Conservation (phyloP, 345 rosid species). For the Psidium friedrichsthalianum region DNA sequence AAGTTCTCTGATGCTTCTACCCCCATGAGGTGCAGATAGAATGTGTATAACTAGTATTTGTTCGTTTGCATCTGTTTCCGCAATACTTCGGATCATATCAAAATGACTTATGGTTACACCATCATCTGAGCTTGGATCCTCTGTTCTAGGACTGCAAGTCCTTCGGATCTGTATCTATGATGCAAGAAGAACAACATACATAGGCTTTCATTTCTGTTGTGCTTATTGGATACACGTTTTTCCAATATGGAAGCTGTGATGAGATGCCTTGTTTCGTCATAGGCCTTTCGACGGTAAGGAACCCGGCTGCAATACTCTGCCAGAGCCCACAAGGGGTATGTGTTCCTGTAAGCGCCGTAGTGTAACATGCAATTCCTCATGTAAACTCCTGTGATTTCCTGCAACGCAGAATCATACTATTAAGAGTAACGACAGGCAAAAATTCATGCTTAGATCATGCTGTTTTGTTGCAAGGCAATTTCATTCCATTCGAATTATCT, state of each 20-base stretch:
- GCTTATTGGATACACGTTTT: neutral
- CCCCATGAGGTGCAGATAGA: no score
- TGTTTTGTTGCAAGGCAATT: neutral
- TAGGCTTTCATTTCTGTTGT: neutral
- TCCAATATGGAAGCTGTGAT: neutral
- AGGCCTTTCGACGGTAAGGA: constrained; percentile 1
- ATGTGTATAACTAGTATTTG: no score
- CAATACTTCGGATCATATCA: no score
- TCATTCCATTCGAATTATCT: no score
- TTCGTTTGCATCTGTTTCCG: no score
- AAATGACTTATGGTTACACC: neutral
- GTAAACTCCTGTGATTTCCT: constrained; percentile 35
- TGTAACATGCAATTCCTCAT: constrained; percentile 36
- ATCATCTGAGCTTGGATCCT: neutral
- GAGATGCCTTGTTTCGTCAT: neutral
- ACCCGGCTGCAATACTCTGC: constrained; percentile 22
- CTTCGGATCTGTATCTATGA: neutral
- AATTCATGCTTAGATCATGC: neutral
- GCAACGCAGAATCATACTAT: neutral
- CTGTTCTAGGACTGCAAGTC: neutral
- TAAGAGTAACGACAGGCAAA: neutral
- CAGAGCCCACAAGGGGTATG: constrained; percentile 38
- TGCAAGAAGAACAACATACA: neutral
- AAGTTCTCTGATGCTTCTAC: no score
- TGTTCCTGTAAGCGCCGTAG: constrained; percentile 25